Base-by-base conservation (phyloP, 1,139 yeast species). In the Arxiozyma telluris region DNA sequence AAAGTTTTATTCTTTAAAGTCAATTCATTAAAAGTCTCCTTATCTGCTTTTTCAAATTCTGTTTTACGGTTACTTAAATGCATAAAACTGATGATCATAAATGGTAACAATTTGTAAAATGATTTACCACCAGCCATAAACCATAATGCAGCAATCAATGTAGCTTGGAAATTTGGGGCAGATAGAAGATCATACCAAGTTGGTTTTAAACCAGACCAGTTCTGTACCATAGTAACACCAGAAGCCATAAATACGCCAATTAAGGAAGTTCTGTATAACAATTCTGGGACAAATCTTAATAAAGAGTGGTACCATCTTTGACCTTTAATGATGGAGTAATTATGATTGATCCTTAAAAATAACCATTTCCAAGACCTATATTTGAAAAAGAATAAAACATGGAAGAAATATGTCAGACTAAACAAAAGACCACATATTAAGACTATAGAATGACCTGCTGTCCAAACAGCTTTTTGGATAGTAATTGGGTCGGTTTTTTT, bases 121-220 rank as follows among this genome's bases (percentile, higher is more conserved):
- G 89, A 82, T 58, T 78, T 75, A 30, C 63, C 59, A 69, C 86
- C 81, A 39, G 85, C 80, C 56, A 84, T 69, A 47, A 81, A 65
- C 91, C 91, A 85, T 41, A 80, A 70, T 2, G 68, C 38, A 0
- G 83, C 79, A 57, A 85, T 72, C 6, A 79, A 59, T 57, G 82
- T 69, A 62, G 77, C 80, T 65, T 85, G 93, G 73, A 83, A 83
- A 68, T 84, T 84, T 59, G 82, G 87, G 48, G 85, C 82, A 20
- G 87, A 79, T 50, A 84, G 61, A 64, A 86, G 73, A 12, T 84
- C 76, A 50, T 79, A 73, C 62, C 78, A 74, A 15, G 81, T 75
- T 11, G 91, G 90, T 58, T 77, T 70, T 21, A 63, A 54, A 53
- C 74, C 74, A 18, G 83, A 83, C 72, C 81, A 84, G 59, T 78